A percentile compares a stretch with the other conserved stretches of the same genome.
Conservation (phyloP, 768 basidiomycete species). For the Symmetrospora coprosmae region DNA sequence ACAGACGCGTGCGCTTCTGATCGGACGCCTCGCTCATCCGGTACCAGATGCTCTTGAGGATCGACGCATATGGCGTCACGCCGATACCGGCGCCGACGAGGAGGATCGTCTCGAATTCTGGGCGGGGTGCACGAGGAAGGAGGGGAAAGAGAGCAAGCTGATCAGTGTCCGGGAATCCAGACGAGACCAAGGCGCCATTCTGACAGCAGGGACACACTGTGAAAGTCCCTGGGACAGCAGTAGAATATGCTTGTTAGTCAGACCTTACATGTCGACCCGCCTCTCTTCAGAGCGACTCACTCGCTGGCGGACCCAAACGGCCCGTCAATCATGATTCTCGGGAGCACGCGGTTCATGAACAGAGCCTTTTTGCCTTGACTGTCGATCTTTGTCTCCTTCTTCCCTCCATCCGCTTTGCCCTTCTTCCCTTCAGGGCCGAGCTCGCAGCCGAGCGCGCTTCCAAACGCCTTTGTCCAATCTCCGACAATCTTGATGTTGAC, state of each 20-base stretch:
- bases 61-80: constrained; percentile 84
- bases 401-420: constrained; percentile 34
- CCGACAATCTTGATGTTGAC: constrained; percentile 81
- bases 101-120: constrained; percentile 67
- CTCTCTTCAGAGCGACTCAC: constrained; percentile 1
- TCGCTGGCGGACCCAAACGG: constrained; percentile 87
- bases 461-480: constrained; percentile 72
- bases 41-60: constrained; percentile 52
- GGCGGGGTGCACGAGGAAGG: too few relatives aligned
- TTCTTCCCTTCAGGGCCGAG: constrained; percentile 43
- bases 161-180: too few relatives aligned
- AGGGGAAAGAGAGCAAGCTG: too few relatives aligned
- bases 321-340: constrained; percentile 89
- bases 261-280: background rate
- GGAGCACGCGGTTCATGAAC: constrained; percentile 57
- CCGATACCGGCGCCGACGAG: constrained; percentile 92
- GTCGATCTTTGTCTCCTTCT: constrained; percentile 41
- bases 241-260: too few relatives aligned
- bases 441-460: constrained; percentile 69
- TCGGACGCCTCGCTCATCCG: constrained; percentile 76
- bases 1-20: constrained; percentile 58
- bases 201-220: background rate
- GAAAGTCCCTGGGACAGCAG: constrained; percentile 8
- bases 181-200: too few relatives aligned
- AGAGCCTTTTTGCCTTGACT: constrained; percentile 51